Evolutionary conservation across 1,139 yeast genomes (phyloP), one percentile per base, ranked within the genome.

Genomic region (Maudiozyma humilis): DNA sequence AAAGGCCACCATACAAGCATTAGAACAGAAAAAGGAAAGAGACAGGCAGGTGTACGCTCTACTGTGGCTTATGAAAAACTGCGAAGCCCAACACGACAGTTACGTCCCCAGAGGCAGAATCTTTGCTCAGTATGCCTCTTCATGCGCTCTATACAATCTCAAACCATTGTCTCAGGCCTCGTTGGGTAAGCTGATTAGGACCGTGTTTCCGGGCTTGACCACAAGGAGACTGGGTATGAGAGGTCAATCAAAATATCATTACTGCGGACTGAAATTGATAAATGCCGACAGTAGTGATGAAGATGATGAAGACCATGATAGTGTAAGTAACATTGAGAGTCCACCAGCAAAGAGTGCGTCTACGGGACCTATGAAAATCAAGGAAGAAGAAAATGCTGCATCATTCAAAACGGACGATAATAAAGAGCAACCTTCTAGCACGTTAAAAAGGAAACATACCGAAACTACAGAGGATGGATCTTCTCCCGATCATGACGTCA

Each of bases 231-330:
- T 88, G 47, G 97, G 96, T 12, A 81, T 82, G 65, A 71, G 96
- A 44, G 96, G 96, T 7, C 89, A 84, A 58, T 81, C 91, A 17
- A 85, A 86, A 57, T 88, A 89, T 62, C 95, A 88, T 60, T 89
- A 88, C 61, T 86, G 95, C 65, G 96, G 96, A 1, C 71, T 88
- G 43, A 75, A 74, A 53, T 63, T 88, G 43, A 66, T 75, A 16
- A 44, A 41, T 34, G 42, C 38, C 27, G 42, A 44, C 19, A 40
- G 40, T n/a, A 44, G 25, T 29, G 35, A 36, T 20, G 27, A 37
- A 7, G 10, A n/a, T 18, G 17, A 18, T 34, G 81, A 35, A 1
- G 23, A 42, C 23, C 10, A 8, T 29, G 30, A 30, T 29, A 14
- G 17, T 29, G 23, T 25, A n/a, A 18, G 38, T 10, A 18, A 14